Evolutionary conservation across 495 filamentous ascomycete genomes (phyloP).

Genomic region (Hypoxylon lienhwacheense): DNA sequence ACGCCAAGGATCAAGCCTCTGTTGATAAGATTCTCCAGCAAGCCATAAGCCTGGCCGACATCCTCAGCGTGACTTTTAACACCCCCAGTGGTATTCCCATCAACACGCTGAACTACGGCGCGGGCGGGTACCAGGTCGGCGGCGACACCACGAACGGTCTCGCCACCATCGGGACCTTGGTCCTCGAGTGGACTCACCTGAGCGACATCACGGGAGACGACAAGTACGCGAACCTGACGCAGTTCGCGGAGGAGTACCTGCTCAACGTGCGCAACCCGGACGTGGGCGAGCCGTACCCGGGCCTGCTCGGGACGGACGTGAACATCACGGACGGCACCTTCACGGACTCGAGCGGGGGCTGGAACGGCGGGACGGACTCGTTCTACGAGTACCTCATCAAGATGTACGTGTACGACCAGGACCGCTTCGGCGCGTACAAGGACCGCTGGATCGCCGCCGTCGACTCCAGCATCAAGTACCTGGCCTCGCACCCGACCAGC

Average conservation of each 20-base stretch:
- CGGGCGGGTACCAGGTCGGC: slow-evolving; percentile 46
- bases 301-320: slow-evolving; percentile 71
- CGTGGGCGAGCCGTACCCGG: slow-evolving; percentile 71
- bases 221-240: slow-evolving; percentile 66
- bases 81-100: slow-evolving; percentile 75
- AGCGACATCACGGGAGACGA: slow-evolving; percentile 72
- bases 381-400: slow-evolving; percentile 95
- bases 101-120: slow-evolving; percentile 67
- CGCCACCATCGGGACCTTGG: slow-evolving; percentile 71
- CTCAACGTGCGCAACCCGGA: slow-evolving; percentile 63
- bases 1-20: slow-evolving; percentile 49
- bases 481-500: slow-evolving; percentile 69
- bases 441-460: slow-evolving; percentile 79
- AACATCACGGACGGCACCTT: slow-evolving; percentile 67
- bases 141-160: slow-evolving; percentile 63
- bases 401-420: slow-evolving; percentile 82
- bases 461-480: slow-evolving; percentile 71
- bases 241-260: slow-evolving; percentile 72
- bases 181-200: slow-evolving; percentile 84
- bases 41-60: slow-evolving; percentile 68
- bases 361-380: slow-evolving; percentile 79
- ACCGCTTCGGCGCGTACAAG: slow-evolving; percentile 62
- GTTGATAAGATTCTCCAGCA: slow-evolving; percentile 65
- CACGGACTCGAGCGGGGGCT: slow-evolving; percentile 66
- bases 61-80: slow-evolving; percentile 75